Conservation (phyloP, 352 stramenopile species). For the Globisporangium spinosum region DNA sequence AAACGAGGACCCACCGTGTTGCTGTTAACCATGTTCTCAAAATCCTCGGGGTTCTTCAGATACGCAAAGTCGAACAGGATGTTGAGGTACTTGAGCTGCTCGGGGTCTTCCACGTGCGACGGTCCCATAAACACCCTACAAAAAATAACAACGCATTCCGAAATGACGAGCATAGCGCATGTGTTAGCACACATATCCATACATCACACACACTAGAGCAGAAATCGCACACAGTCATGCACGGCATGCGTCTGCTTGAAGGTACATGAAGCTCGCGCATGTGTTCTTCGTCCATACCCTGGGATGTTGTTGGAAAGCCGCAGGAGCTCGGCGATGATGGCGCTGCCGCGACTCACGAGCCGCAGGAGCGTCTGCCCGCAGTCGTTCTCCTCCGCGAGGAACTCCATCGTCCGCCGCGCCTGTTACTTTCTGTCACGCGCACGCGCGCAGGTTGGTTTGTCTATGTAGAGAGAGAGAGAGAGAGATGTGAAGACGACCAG, state of each 20-base stretch:
- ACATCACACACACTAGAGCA: constrained; percentile 1
- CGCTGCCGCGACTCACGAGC: constrained; percentile 87
- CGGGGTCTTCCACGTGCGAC: constrained; percentile 84
- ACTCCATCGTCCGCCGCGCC: constrained; percentile 53
- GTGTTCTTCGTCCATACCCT: constrained; percentile 32
- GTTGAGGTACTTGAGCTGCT: constrained; percentile 88
- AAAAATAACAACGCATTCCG: not conserved
- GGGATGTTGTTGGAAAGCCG: constrained; percentile 91
- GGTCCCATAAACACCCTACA: constrained; percentile 81
- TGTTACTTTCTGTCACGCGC: not conserved
- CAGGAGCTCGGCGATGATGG: constrained; percentile 92
- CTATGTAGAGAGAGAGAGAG: not conserved
- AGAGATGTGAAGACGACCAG: not conserved
- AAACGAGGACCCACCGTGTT: constrained; percentile 56
- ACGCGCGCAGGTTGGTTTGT: not conserved
- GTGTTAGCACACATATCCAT: not conserved
- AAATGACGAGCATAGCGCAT: not conserved
- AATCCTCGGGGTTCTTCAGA: constrained; percentile 93
- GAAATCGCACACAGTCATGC: not conserved
- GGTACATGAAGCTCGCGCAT: not conserved
- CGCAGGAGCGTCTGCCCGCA: constrained; percentile 93
- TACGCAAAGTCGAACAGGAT: constrained; percentile 96
- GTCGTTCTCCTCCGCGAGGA: constrained; percentile 90
- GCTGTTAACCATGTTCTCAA: constrained; percentile 91
- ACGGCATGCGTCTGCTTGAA: no score